Evolutionary conservation across 2,329 filamentous ascomycete species (phyloP).

Genomic region (Trichophyton verrucosum): DNA sequence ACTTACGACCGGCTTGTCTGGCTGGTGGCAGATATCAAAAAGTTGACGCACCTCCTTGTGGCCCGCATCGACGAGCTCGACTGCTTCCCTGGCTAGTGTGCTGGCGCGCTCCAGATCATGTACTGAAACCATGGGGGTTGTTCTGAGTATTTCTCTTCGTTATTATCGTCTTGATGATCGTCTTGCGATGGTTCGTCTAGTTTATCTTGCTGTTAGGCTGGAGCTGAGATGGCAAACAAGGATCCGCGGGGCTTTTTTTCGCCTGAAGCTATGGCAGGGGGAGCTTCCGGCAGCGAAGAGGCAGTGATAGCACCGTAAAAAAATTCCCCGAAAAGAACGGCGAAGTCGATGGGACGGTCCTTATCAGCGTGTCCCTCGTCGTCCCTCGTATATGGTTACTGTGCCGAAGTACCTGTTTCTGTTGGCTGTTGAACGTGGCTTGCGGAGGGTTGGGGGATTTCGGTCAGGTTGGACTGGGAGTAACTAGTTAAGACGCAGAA

Average conservation of each 20-base stretch:
- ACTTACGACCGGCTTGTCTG: too few species aligned
- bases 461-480: background rate
- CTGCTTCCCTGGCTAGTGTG: conserved; percentile 35
- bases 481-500: background rate
- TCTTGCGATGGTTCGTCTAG: too few species aligned
- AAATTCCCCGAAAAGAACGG: background rate
- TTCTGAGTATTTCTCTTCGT: background rate
- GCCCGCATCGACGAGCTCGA: conserved; percentile 35
- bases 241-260: background rate
- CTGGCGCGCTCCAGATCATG: conserved; percentile 36
- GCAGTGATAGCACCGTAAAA: background rate
- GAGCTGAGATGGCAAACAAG: background rate
- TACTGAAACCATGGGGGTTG: conserved; percentile 31
- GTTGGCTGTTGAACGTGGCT: background rate
- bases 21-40: background rate
- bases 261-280: background rate
- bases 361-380: too few species aligned
- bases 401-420: background rate
- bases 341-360: background rate
- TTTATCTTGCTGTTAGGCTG: background rate
- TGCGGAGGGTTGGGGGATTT: background rate
- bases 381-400: background rate
- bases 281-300: background rate
- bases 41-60: conserved; percentile 30
- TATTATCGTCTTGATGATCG: background rate